Evolutionary conservation across 108 stramenopile species (phyloP), one percentile per base, ranked within the genome.

Genomic region (Seminavis robusta): DNA sequence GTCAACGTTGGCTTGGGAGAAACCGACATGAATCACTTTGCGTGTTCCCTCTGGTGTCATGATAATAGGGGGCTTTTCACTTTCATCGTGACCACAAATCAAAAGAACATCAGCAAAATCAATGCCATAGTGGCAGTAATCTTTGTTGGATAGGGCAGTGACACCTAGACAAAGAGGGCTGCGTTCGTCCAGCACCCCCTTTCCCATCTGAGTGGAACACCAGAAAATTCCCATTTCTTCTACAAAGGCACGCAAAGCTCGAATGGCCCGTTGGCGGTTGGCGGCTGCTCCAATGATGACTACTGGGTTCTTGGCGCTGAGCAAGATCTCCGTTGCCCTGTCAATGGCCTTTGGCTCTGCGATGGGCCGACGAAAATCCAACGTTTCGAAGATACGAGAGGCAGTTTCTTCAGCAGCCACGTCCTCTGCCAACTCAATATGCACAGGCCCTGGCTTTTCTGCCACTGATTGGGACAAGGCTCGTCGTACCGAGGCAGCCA

Each of bases 121-220:
- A 16, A 65, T 38, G n/a, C 54, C 64, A 32, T 38, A 39, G 33
- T 65, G 64, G 28, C 43, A 23, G 28, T 27, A 47, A 42, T 65
- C 64, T 1, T 58, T 58, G 43, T 52, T 30, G 32, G 29, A 30
- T 1, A 65, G 33, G 28, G 64, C 64, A 51, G 40, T 36, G 20
- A 39, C 43, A 11, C 64, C 64, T 11, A 65, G 39, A 31, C 45
- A 45, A 17, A 16, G 43, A 52, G 31, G 24, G 33, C 29, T 21
- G 0, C 54, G 54, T 39, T 63, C 62, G 27, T 56, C 54, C 26
- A 63, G 24, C 1, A 63, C 62, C 10, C 62, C 62, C 40, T 63
- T 63, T 32, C 62, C 62, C 62, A 63, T 63, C 54, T 63, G 62
- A 15, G 62, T 63, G 52, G 25, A 63, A 0, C 31, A 24, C 52